A percentile compares a stretch with the other conserved stretches of the same genome.
These are phyloP conservation scores for Albugo candida DNA, from an alignment of 352 stramenopile species.

Conservation along the genomic window DNA sequence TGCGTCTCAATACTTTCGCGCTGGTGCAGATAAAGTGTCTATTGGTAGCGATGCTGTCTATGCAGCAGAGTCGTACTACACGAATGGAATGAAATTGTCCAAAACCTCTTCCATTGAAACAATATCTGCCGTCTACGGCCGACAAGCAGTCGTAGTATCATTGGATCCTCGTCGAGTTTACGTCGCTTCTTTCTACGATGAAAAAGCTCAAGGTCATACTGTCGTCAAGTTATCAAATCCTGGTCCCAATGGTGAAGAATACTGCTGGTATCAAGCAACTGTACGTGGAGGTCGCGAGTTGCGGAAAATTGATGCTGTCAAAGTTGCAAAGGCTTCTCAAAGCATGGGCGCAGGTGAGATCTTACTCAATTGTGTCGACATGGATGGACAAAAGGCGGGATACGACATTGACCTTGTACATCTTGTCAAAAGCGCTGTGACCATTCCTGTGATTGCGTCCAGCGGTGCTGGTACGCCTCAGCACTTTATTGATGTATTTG, in stretches of 20 bases:
- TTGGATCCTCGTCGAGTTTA: slow-evolving; percentile 89
- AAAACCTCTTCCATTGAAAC: slow-evolving; percentile 86
- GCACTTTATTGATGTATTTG: slow-evolving; percentile 94
- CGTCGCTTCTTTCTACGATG: slow-evolving; percentile 52
- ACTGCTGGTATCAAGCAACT: slow-evolving; percentile 97
- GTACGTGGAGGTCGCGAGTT: slow-evolving; percentile 90
- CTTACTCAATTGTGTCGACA: slow-evolving; percentile 98
- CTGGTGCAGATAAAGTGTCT: slow-evolving; percentile 96
- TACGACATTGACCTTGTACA: slow-evolving; percentile 50
- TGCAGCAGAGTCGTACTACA: slow-evolving; percentile 82
- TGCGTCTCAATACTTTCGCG: slow-evolving; percentile 90
- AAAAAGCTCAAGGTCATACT: slow-evolving; percentile 28
- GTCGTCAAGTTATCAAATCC: slow-evolving; percentile 55
- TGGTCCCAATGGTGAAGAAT: slow-evolving; percentile 85
- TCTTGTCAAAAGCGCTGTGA: slow-evolving; percentile 74
- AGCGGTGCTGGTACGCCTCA: slow-evolving; percentile 85
- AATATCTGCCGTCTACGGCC: slow-evolving; percentile 92
- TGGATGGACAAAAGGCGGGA: slow-evolving; percentile 92
- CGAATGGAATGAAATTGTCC: slow-evolving; percentile 41
- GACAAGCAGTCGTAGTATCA: slow-evolving; percentile 94
- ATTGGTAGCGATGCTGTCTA: slow-evolving; percentile 94
- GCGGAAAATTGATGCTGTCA: slow-evolving; percentile 71
- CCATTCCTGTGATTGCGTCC: slow-evolving; percentile 94
- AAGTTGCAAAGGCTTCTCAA: slow-evolving; percentile 77
- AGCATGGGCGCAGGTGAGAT: slow-evolving; percentile 92